Conservation (phyloP, 805 yeast genomes). For the Candida railenensis region DNA sequence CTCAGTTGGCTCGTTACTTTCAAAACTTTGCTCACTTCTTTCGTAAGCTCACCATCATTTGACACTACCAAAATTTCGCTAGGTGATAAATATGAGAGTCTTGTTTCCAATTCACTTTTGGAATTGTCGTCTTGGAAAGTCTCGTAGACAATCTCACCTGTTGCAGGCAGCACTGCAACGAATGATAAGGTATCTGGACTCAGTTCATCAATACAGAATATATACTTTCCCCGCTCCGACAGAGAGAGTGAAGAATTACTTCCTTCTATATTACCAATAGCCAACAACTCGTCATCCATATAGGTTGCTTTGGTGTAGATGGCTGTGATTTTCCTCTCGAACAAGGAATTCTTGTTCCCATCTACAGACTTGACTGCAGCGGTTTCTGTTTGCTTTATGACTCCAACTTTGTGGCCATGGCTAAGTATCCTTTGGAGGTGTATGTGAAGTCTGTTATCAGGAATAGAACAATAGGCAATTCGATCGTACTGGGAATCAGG, state of each 20-base stretch:
- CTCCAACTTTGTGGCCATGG: slow-evolving; percentile 77
- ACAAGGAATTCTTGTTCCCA: slow-evolving; percentile 47
- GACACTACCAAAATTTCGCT: slow-evolving; percentile 60
- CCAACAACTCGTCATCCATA: slow-evolving; percentile 52
- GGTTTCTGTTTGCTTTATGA: slow-evolving; percentile 82
- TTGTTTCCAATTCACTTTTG: slow-evolving; percentile 67
- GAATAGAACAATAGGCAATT: slow-evolving; percentile 85
- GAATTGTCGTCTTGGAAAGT: slow-evolving; percentile 58
- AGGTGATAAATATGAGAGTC: slow-evolving; percentile 74
- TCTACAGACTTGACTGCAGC: slow-evolving; percentile 67
- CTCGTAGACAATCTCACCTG: slow-evolving; percentile 79
- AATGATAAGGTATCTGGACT: slow-evolving; percentile 32
- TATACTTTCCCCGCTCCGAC: slow-evolving; percentile 41
- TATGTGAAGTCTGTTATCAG: slow-evolving; percentile 69
- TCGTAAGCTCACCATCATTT: slow-evolving; percentile 30
- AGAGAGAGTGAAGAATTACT: slow-evolving; percentile 7
- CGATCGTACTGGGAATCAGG: slow-evolving; percentile 53
- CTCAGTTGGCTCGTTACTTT: slow-evolving; percentile 15
- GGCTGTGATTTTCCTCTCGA: slow-evolving; percentile 65
- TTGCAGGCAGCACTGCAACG: slow-evolving; percentile 65
- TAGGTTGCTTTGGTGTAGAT: slow-evolving; percentile 84
- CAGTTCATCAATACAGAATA: slow-evolving; percentile 41
- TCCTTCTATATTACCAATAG: slow-evolving; percentile 11
- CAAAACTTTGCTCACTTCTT: slow-evolving; percentile 23
- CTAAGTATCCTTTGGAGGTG: slow-evolving; percentile 73